Evolutionary conservation across 495 filamentous ascomycete species (phyloP), one percentile per base, ranked within the genome.

Genomic region (Penicillium salamii): DNA sequence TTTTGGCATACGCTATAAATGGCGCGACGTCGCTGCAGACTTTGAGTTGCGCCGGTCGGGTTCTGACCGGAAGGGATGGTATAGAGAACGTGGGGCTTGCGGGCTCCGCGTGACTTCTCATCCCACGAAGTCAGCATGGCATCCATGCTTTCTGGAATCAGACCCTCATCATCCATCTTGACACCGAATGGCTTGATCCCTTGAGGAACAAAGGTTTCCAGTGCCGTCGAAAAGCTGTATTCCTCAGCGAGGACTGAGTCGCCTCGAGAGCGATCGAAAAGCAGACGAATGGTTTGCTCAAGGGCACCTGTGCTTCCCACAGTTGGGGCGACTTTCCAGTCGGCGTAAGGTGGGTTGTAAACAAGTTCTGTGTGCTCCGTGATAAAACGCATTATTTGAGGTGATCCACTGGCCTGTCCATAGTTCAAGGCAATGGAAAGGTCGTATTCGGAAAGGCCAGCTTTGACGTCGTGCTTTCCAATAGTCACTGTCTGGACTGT

Each of bases 41-140:
- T 69, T 66, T 91, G 87, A n/a, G 92, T 96, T 21, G 89, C 85
- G 7, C 92, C 92, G 0, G 91, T 95, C 1, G 92, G 92, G 63
- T 97, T 97, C 71, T 96, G 90, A 3, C 92, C 92, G 0, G 86
- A 84, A 13, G 72, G 72, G 8, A 78, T 67, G 1, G 58, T 72
- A 46, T 74, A 74, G 8, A 74, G 80, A 11, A 96, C 59, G 19
- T 90, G 69, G 3, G 92, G 92, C 68, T 88, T 95, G 33, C 76
- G 23, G 2, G 31, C 80, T 6, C 81, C 78, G 0, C 76, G 67
- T 4, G 62, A 67, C 3, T 43, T 49, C 34, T 77, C 74, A 52
- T 89, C 79, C 90, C 90, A 95, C 44, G 62, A 75, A 37, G 54
- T 69, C 8, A 96, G 76, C 3, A 89, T 67, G 14, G 78, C 68